phyloP scores from a whole-genome alignment of 2,329 filamentous ascomycete genomes.

The Pseudogymnoascus sp. region DNA sequence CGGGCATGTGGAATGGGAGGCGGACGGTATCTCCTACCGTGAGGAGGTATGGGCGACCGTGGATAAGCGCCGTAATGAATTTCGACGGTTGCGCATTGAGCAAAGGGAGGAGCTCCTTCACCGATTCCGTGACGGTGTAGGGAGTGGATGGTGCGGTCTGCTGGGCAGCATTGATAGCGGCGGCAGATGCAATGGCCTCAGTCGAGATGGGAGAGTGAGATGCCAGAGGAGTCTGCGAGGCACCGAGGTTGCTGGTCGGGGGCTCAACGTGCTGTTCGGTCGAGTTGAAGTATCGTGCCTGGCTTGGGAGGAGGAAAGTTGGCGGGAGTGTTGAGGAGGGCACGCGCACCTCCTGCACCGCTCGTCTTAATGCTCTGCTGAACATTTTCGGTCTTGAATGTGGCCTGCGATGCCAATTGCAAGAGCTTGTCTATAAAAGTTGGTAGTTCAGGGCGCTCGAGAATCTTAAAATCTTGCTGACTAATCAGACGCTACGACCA shows the following conservation, averaged over 20 bases:
- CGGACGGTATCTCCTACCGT: constrained; percentile 68
- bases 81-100: constrained; percentile 66
- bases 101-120: constrained; percentile 59
- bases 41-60: constrained; percentile 72
- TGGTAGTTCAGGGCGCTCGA: constrained; percentile 8
- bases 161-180: constrained; percentile 12
- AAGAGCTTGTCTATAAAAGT: neutral
- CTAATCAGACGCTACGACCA: neutral
- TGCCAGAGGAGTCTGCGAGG: constrained; percentile 16
- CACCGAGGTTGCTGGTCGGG: constrained; percentile 17
- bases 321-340: constrained; percentile 37
- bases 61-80: constrained; percentile 75
- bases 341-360: constrained; percentile 52
- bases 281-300: constrained; percentile 39
- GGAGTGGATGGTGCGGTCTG: constrained; percentile 22
- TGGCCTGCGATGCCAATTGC: constrained; percentile 4
- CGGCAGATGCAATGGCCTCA: constrained; percentile 1
- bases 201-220: constrained; percentile 10
- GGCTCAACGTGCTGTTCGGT: constrained; percentile 43
- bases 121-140: constrained; percentile 42
- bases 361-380: constrained; percentile 52
- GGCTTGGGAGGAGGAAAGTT: constrained; percentile 42
- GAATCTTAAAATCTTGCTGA: constrained; percentile 10
- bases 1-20: constrained; percentile 72
- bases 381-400: constrained; percentile 22